phyloP scores from a whole-genome alignment of 345 rosid species.

The Ceriops zippeliana region DNA sequence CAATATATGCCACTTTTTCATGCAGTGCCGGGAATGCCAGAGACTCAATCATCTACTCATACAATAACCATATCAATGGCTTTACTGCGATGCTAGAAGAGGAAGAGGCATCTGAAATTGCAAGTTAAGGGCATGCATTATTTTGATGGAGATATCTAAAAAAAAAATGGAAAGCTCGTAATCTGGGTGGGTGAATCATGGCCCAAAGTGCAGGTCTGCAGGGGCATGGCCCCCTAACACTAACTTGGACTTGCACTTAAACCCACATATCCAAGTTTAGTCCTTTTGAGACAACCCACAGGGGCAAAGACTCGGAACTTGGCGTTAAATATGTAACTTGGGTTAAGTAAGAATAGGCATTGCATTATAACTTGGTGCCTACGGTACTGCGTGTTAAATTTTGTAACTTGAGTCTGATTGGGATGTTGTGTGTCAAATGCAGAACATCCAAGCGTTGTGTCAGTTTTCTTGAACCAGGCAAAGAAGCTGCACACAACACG shows the following conservation, averaged over 20 bases:
- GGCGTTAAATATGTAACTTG: too few species aligned
- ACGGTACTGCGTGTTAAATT: not conserved
- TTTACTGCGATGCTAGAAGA: conserved; percentile 47
- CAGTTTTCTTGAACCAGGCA: conserved; percentile 49
- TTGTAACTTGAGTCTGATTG: not conserved
- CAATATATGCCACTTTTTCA: not conserved
- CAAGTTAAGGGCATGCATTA: conserved; percentile 20
- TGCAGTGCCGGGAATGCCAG: conserved; percentile 37
- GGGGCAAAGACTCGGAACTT: too few species aligned
- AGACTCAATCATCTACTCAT: conserved; percentile 47
- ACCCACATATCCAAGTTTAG: too few species aligned
- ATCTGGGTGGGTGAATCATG: too few species aligned
- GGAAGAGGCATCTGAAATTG: conserved; percentile 36
- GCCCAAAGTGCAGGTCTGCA: too few species aligned
- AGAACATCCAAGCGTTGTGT: conserved; percentile 56
- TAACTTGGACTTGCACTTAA: too few species aligned
- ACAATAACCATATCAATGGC: conserved; percentile 46
- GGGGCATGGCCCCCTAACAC: too few species aligned
- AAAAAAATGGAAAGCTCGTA: too few species aligned
- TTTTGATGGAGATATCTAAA: not conserved
- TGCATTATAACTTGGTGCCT: too few species aligned
- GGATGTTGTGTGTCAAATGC: conserved; percentile 14
- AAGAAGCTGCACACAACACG: conserved; percentile 52
- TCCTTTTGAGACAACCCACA: too few species aligned
- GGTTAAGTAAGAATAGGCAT: too few species aligned